These are phyloP conservation scores for Saksenaea oblongispora DNA, from an alignment of 371 early-diverging fungal genomes.

Conservation along the genomic window DNA sequence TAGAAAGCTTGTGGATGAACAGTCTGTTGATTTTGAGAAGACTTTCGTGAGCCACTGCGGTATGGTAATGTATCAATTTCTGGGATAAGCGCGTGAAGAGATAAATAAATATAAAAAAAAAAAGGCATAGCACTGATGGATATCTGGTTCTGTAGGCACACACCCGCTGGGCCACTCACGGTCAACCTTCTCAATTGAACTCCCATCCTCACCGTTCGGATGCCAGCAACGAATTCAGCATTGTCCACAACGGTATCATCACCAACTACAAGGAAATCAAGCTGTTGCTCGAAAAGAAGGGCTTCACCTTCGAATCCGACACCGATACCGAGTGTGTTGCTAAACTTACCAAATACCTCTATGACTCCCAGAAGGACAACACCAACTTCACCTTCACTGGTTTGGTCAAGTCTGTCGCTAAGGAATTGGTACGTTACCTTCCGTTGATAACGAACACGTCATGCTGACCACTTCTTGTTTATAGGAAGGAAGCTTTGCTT, in stretches of 20 bases:
- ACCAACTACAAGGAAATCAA: slow-evolving; percentile 98
- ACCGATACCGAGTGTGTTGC: slow-evolving; percentile 99
- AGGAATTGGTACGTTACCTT: slow-evolving; percentile 72
- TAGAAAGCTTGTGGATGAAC: slow-evolving; percentile 68
- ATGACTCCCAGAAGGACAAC: slow-evolving; percentile 81
- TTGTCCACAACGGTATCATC: slow-evolving; percentile 99
- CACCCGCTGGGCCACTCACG: slow-evolving; percentile 99
- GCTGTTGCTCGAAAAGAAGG: slow-evolving; percentile 91
- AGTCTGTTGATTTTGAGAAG: slow-evolving; percentile 69
- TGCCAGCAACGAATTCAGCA: slow-evolving; percentile 83
- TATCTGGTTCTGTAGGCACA: slow-evolving; percentile 71
- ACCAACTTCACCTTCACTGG: slow-evolving; percentile 84
- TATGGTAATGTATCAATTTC: slow-evolving; percentile 53
- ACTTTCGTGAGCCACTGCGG: slow-evolving; percentile 80
- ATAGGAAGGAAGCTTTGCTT: slow-evolving; percentile 95
- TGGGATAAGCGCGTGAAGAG: background rate
- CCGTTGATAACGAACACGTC: background rate
- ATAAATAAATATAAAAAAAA: too few relatives aligned
- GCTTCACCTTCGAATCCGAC: slow-evolving; percentile 91
- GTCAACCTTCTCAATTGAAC: slow-evolving; percentile 90
- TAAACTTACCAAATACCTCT: slow-evolving; percentile 95
- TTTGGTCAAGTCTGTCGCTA: slow-evolving; percentile 89
- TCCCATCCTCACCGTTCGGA: slow-evolving; percentile 97
- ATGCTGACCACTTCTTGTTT: background rate
- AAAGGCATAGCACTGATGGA: too few relatives aligned